Evolutionary conservation across 805 yeast genomes (phyloP).

Genomic region (Isabelozyma rhagii): DNA sequence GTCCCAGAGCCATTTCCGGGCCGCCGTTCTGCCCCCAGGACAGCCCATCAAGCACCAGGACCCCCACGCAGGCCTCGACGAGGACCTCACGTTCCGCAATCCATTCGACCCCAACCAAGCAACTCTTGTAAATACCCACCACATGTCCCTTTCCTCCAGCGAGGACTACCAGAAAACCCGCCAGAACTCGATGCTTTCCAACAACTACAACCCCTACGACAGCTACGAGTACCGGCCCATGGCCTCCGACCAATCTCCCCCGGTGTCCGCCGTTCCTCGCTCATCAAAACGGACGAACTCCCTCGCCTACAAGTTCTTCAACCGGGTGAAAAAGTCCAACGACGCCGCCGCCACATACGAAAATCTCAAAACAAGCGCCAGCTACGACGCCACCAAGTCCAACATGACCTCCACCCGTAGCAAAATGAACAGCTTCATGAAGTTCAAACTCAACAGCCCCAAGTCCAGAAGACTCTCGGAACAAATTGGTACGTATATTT

Average conservation of each 20-base stretch:
- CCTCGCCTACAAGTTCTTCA: slow-evolving; percentile 17
- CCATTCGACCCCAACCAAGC: slow-evolving; percentile 13
- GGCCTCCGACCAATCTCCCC: background rate
- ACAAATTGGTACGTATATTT: slow-evolving; percentile 32
- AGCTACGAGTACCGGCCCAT: background rate
- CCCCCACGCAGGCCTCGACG: background rate
- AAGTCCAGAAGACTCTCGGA: slow-evolving; percentile 21
- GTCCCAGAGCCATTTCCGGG: background rate
- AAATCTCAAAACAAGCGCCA: slow-evolving; percentile 14
- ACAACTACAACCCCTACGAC: background rate
- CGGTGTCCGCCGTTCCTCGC: background rate
- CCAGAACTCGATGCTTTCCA: background rate
- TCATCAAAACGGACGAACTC: slow-evolving; percentile 9
- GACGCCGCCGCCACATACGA: background rate
- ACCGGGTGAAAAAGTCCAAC: slow-evolving; percentile 9
- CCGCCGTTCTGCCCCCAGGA: too few species aligned
- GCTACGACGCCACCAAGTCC: slow-evolving; percentile 38
- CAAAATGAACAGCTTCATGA: slow-evolving; percentile 11
- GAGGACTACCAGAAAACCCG: background rate
- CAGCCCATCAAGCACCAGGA: too few species aligned
- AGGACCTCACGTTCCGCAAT: slow-evolving; percentile 6
- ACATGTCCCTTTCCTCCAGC: background rate
- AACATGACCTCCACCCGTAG: slow-evolving; percentile 29
- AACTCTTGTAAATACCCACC: slow-evolving; percentile 4
- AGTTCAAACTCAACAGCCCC: slow-evolving; percentile 6